These are phyloP conservation scores for Microdochium bolleyi DNA, from an alignment of 2,329 filamentous ascomycete genomes.

Conservation along the genomic window DNA sequence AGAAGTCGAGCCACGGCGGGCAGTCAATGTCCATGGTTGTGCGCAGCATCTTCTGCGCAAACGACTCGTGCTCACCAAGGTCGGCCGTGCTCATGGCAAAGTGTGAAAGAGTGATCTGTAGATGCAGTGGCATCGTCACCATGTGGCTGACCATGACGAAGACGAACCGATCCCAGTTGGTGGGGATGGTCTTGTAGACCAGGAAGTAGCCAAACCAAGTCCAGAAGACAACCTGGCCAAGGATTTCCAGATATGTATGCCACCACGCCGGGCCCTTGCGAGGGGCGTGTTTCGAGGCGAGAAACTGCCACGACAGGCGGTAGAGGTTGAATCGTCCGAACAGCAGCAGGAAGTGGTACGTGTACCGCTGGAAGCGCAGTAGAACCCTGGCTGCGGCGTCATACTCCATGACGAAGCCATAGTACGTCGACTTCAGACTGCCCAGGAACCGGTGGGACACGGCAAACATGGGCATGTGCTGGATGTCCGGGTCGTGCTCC, in stretches of 20 bases:
- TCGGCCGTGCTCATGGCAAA: constrained; percentile 92
- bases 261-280: constrained; percentile 72
- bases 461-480: constrained; percentile 84
- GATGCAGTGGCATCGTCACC: constrained; percentile 72
- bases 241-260: constrained; percentile 74
- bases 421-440: constrained; percentile 71
- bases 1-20: constrained; percentile 78
- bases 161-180: constrained; percentile 57
- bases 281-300: constrained; percentile 62
- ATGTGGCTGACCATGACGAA: constrained; percentile 78
- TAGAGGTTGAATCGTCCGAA: constrained; percentile 88
- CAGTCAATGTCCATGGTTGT: constrained; percentile 94
- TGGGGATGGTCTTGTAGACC: constrained; percentile 65
- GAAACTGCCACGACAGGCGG: constrained; percentile 69
- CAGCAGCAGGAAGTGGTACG: constrained; percentile 74
- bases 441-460: constrained; percentile 74
- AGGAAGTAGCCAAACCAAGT: constrained; percentile 78
- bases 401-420: constrained; percentile 72
- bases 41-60: constrained; percentile 82
- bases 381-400: constrained; percentile 65
- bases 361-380: constrained; percentile 68
- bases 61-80: constrained; percentile 75
- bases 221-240: constrained; percentile 77
- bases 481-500: constrained; percentile 93
- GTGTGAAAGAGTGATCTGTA: constrained; percentile 86